These are phyloP conservation scores for Ambrosiella xylebori DNA, from an alignment of 2,329 filamentous ascomycete genomes.

Conservation along the genomic window DNA sequence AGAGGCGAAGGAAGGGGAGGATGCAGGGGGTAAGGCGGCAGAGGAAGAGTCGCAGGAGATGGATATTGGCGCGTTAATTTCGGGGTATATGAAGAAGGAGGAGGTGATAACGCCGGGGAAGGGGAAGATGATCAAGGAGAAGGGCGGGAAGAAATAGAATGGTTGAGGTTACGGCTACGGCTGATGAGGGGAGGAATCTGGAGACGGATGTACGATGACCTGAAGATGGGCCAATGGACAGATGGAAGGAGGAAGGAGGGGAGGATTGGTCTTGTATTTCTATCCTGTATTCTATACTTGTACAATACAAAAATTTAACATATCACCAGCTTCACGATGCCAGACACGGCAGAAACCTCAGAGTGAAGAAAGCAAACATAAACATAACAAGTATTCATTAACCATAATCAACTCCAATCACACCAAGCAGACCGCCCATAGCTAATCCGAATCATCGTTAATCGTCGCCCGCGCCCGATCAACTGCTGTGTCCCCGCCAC, in stretches of 20 bases:
- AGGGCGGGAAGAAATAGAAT: conserved; percentile 29
- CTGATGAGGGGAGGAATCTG: not conserved
- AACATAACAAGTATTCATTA: conserved; percentile 2
- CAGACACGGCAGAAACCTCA: not conserved
- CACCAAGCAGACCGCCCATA: not conserved
- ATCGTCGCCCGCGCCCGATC: conserved; percentile 41
- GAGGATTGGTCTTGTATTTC: not conserved
- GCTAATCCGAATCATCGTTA: conserved; percentile 42
- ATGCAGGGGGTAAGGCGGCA: conserved; percentile 14
- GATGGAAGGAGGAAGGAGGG: not conserved
- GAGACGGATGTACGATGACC: not conserved
- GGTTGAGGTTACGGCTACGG: not conserved
- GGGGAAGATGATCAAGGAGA: conserved; percentile 18
- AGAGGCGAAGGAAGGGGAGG: conserved; percentile 18
- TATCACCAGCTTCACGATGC: not conserved
- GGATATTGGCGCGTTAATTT: conserved; percentile 33
- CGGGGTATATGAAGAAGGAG: conserved; percentile 25
- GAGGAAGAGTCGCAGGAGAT: conserved; percentile 14
- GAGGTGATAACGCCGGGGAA: conserved; percentile 17
- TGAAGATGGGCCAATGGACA: not conserved
- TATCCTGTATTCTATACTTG: conserved; percentile 1
- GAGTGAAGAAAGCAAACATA: not conserved
- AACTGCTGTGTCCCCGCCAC: conserved; percentile 39
- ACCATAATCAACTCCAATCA: not conserved
- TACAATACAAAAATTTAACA: not conserved